Conservation (phyloP, 2,329 filamentous ascomycete species). For the Colletotrichum lupini region DNA sequence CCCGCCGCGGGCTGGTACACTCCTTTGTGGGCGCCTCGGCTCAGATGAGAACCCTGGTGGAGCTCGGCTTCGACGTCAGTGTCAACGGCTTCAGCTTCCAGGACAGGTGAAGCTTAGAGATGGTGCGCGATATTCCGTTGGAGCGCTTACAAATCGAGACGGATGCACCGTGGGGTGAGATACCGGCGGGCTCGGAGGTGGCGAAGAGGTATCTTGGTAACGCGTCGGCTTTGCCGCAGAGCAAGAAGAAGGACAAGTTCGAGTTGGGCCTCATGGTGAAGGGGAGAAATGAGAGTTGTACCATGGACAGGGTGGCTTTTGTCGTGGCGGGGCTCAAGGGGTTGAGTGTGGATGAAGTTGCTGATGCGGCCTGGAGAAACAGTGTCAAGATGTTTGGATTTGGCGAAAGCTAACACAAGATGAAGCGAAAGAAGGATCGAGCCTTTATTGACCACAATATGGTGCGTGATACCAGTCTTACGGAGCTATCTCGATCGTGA, state of each 20-base stretch:
- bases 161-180: conserved; percentile 60
- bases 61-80: conserved; percentile 54
- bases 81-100: conserved; percentile 63
- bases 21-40: conserved; percentile 50
- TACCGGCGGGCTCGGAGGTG: conserved; percentile 47
- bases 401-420: neutral
- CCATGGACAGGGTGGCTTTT: conserved; percentile 57
- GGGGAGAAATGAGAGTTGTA: conserved; percentile 62
- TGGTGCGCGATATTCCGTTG: conserved; percentile 54
- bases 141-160: conserved; percentile 57
- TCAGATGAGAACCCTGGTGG: conserved; percentile 52
- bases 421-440: neutral
- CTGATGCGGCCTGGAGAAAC: conserved; percentile 49
- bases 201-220: conserved; percentile 54
- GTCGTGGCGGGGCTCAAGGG: conserved; percentile 61
- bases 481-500: too few relatives aligned
- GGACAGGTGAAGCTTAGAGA: conserved; percentile 50
- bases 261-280: conserved; percentile 58
- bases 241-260: conserved; percentile 63
- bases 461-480: neutral
- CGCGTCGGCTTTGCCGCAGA: conserved; percentile 49
- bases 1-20: conserved; percentile 50
- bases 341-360: conserved; percentile 53
- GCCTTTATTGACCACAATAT: neutral
- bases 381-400: conserved; percentile 45